Base-by-base conservation (phyloP, 306 rosid species). In the Trifolium repens region DNA sequence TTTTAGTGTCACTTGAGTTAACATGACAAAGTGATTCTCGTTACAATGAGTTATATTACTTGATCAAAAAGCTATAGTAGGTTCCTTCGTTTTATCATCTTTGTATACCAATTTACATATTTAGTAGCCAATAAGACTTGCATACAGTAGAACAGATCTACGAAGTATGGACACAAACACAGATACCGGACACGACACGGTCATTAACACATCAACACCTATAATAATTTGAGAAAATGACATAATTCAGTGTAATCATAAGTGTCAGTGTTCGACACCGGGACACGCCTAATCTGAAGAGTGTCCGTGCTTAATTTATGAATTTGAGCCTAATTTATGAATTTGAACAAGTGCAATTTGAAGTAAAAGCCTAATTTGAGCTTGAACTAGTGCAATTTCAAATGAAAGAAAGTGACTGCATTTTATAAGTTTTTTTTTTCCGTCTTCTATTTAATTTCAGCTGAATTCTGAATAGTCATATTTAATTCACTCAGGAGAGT, bases 361-460 rank as follows among this genome's bases (percentile, higher is more conserved):
- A 22, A 39, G 49, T 65, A 69, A 68, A 66, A 42, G 50, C 42
- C 54, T 32, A 60, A 15, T 57, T 54, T 72, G 71, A 27, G 52
- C 71, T 78, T 79, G 50, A 11, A 52, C 2, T 9, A 44, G 37
- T 27, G 24, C 52, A 58, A n/a, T 61, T 71, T 71, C 50, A 22
- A 39, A 73, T 58, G 32, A 66, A 71, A 65, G 44, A 53, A 71
- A 71, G n/a, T 65, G 17, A 12, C 39, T 63, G 53, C 43, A 68
- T n/a, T 72, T 53, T 54, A 34, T 55, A 22, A 70, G 60, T 49
- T 46, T 42, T 39, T 49, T 32, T 42, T 42, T 42, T 4, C 15
- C 14, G 39, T 39, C 67, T 74, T 79, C 61, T 44, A 55, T 39
- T 62, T 74, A 80, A 15, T 72, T 37, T 64, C 69, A 63, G 15